Evolutionary conservation across 2,329 filamentous ascomycete genomes (phyloP).

Genomic region (Immersiporthe knoxdaviesiana): DNA sequence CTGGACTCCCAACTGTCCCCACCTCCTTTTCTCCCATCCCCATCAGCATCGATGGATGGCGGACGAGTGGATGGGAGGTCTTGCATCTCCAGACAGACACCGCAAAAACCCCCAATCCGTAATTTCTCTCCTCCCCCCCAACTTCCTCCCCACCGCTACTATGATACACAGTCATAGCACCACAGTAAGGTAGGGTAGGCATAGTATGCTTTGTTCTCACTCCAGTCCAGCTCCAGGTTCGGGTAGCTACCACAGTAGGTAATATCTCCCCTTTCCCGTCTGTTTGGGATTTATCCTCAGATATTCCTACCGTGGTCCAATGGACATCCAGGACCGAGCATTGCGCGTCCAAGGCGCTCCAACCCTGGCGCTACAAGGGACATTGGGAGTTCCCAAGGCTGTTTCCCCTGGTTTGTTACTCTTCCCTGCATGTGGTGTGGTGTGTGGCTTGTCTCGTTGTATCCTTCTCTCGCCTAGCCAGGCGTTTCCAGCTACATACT

Average conservation of each 20-base stretch:
- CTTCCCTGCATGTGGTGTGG: conserved; percentile 3
- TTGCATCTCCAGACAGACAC: conserved; percentile 7
- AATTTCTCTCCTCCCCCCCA: too few species aligned
- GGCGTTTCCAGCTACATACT: conserved; percentile 3
- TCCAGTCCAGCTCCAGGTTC: not conserved
- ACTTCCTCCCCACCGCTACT: conserved; percentile 7
- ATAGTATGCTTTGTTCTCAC: not conserved
- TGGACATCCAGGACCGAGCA: not conserved
- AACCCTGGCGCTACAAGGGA: conserved; percentile 11
- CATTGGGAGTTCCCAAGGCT: not conserved
- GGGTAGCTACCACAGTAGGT: not conserved
- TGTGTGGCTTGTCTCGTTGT: conserved; percentile 13
- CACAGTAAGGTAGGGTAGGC: not conserved
- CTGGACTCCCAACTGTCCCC: not conserved
- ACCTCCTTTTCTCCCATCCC: not conserved
- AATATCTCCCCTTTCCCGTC: not conserved
- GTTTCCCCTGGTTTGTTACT: not conserved
- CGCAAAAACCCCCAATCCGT: not conserved
- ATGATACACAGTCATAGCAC: not conserved
- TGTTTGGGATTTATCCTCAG: not conserved
- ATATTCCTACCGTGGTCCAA: not conserved
- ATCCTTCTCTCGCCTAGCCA: not conserved
- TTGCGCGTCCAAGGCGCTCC: not conserved
- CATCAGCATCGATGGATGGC: not conserved
- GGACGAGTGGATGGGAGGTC: conserved; percentile 18